These are phyloP conservation scores for Suillus brevipes DNA, from an alignment of 768 basidiomycete species.

Conservation along the genomic window DNA sequence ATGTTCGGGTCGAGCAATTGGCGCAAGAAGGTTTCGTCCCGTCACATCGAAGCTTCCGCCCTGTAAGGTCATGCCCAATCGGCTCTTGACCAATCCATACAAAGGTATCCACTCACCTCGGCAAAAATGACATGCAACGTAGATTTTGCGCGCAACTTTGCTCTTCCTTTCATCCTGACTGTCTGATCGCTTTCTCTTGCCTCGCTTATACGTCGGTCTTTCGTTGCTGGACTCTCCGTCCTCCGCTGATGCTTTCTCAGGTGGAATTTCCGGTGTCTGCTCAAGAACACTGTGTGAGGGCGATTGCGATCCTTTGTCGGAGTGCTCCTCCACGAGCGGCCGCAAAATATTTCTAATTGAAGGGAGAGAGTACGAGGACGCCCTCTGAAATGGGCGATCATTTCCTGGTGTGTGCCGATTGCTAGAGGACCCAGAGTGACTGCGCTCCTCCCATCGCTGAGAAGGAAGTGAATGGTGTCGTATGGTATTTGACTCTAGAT, in stretches of 20 bases:
- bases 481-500: conserved; percentile 22
- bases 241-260: background rate
- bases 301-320: conserved; percentile 25
- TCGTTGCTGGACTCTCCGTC: conserved; percentile 5
- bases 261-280: conserved; percentile 5
- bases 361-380: conserved; percentile 22
- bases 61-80: conserved; percentile 33
- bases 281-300: conserved; percentile 33
- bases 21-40: conserved; percentile 62
- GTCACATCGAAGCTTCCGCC: conserved; percentile 75
- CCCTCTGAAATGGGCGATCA: conserved; percentile 22
- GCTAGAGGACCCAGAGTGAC: conserved; percentile 25
- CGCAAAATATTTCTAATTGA: conserved; percentile 28
- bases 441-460: conserved; percentile 27
- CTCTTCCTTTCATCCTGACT: conserved; percentile 25
- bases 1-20: conserved; percentile 57
- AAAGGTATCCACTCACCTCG: conserved; percentile 48
- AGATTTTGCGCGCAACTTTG: conserved; percentile 29
- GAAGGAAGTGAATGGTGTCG: conserved; percentile 28
- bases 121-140: conserved; percentile 76
- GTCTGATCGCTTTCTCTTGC: conserved; percentile 12
- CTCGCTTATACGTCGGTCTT: conserved; percentile 1
- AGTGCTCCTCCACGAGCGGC: conserved; percentile 21
- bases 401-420: conserved; percentile 14
- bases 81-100: background rate